Conservation (phyloP, 2,329 filamentous ascomycete genomes). For the Albifimbria verrucaria region DNA sequence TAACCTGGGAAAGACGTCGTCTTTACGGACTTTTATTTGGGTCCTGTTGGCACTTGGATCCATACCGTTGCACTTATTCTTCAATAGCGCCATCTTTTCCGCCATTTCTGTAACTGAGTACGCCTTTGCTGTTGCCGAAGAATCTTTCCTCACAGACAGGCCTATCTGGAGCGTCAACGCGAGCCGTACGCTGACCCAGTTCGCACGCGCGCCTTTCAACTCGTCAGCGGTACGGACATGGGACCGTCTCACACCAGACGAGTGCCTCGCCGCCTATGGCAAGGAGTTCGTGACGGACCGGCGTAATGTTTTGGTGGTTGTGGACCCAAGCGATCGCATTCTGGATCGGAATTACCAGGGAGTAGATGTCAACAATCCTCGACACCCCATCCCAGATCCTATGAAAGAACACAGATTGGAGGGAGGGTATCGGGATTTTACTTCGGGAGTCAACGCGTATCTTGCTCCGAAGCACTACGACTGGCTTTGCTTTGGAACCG, state of each 20-base stretch:
- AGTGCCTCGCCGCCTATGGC: neutral
- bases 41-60: neutral
- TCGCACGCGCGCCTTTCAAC: neutral
- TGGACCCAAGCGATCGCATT: neutral
- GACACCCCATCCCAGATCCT: neutral
- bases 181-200: neutral
- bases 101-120: neutral
- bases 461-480: neutral
- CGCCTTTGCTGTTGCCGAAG: neutral
- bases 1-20: neutral
- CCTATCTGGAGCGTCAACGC: neutral
- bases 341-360: neutral
- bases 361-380: neutral
- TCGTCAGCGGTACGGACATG: neutral
- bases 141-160: neutral
- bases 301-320: neutral
- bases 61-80: neutral
- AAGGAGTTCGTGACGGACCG: neutral
- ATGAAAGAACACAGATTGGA: neutral
- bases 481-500: neutral
- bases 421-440: neutral
- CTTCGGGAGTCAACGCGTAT: neutral
- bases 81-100: neutral
- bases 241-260: neutral
- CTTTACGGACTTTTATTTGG: neutral